Percentiles rank a stretch among this genome's conserved stretches.
Conservation (phyloP, 768 basidiomycete species). For the Vishniacozyma victoriae region DNA sequence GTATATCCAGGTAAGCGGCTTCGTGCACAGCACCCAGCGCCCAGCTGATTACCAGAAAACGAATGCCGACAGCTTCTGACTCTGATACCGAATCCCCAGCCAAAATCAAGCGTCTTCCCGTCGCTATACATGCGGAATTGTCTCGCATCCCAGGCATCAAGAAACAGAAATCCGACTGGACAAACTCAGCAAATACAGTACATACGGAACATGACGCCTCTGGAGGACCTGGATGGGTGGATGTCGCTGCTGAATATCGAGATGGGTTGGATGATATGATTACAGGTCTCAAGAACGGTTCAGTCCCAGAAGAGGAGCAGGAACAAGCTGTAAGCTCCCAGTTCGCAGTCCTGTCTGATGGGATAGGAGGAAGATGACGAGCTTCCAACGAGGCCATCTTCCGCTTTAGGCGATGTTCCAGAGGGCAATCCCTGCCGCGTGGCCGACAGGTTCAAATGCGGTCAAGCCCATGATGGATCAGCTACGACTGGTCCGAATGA, state of each 20-base stretch:
- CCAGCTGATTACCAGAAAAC: constrained; percentile 16
- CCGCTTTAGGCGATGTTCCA: no score
- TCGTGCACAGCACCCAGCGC: no score
- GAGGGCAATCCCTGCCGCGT: constrained; percentile 2
- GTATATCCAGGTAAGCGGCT: constrained; percentile 19
- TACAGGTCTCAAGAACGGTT: constrained; percentile 23
- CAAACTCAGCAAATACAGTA: neutral
- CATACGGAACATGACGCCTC: constrained; percentile 20
- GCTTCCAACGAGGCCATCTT: no score
- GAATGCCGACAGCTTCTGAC: constrained; percentile 34
- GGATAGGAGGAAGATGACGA: neutral
- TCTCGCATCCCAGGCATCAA: no score
- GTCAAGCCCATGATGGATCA: constrained; percentile 20
- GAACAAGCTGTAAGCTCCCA: neutral
- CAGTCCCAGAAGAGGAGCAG: constrained; percentile 1
- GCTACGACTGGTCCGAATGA: constrained; percentile 30
- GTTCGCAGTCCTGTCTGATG: neutral
- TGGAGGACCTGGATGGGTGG: constrained; percentile 26
- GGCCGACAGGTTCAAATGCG: constrained; percentile 26
- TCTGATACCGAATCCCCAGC: constrained; percentile 32
- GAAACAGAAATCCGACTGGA: no score
- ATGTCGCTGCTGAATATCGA: constrained; percentile 3
- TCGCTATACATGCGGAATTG: neutral
- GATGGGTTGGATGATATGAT: constrained; percentile 43
- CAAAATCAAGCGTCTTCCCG: neutral